Base-by-base conservation (phyloP, 2,329 filamentous ascomycete species). In the Monilinia polystroma region DNA sequence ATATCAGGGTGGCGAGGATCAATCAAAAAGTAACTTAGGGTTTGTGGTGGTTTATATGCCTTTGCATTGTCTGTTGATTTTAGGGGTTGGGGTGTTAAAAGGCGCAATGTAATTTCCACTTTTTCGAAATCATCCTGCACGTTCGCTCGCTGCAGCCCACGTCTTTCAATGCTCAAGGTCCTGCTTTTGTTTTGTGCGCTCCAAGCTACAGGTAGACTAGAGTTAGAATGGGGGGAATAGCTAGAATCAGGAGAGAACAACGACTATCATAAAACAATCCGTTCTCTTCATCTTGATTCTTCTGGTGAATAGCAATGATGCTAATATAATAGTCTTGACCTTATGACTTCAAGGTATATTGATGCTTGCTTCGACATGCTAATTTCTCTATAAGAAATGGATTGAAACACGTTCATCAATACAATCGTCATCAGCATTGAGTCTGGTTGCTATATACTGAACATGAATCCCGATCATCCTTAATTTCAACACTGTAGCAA, bases 1-100 rank as follows among this genome's bases (percentile, higher is more conserved):
- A 38, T 7, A 38, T 16, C 7, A 35, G 49, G 29, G 29, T 57
- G n/a, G 14, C 51, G 16, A 38, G 35, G 10, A 43, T 47, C 3
- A 47, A 23, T 12, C 23, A 51, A 55, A 55, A 64, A 64, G 43
- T 49, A 47, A 60, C 57, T 18, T 16, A n/a, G 45, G 57, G 29
- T 14, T 11, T 51, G 57, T 60, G 29, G 45, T 23, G 57, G 45
- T 49, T 60, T 60, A 38, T 38, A 12, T 60, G 45, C 8, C 18
- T 60, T 51, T 51, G 26, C 26, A 49, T 18, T 32, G 26, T 35
- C 29, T 60, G 29, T 51, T 51, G 45, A 60, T 51, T 51, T 60
- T 12, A 20, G 43, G 43, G 43, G 43, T 51, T 11, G 45, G 45
- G 57, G 57, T 60, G 29, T 60, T 38, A 7, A 7, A 29, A 60